Base-by-base conservation (phyloP, 352 stramenopile genomes). In the Phytophthora uliginosa region DNA sequence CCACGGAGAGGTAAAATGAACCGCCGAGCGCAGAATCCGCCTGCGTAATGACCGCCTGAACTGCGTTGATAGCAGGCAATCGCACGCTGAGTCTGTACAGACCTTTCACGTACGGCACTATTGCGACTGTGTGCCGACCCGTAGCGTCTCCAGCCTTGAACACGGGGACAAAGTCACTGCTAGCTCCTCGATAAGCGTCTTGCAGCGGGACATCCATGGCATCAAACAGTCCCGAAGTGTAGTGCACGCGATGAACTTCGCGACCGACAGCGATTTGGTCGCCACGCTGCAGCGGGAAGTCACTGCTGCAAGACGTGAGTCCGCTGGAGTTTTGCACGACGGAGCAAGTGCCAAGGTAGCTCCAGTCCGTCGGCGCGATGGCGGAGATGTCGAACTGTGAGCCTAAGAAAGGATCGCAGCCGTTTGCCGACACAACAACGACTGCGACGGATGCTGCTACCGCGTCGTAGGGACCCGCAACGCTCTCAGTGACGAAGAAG, bases 31-130 rank as follows among this genome's bases (percentile, higher is more conserved):
- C 68, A 18, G 82, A 86, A 55, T 89, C 78, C 0, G 79, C 69
- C 7, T 53, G 51, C 3, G 83, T 91, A 6, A 69, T 83, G 26
- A 99, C 77, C 24, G 76, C 73, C 38, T 97, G 85, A 7, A 98
- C 87, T 60, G 94, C 91, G 48, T 83, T 48, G 7, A 97, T 71
- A 0, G 75, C 73, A n/a, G 92, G 90, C 4, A 97, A 65, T 45
- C 79, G 82, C 2, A 99, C 92, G 45, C 86, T 89, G 18, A 99
- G 73, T 20, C 83, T 60, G 76, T 99, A 99, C 31, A 76, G 79
- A 5, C 97, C 97, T 63, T 96, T 94, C 20, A 99, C 90, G 22
- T 91, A 85, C 0, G 95, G 95, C 22, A 93, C 93, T 79, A 98
- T 98, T 31, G 84, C 90, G 7, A 98, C 83, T 1, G 76, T 72